Evolutionary conservation across 2,329 filamentous ascomycete species (phyloP).

Genomic region (Canariomyces notabilis): DNA sequence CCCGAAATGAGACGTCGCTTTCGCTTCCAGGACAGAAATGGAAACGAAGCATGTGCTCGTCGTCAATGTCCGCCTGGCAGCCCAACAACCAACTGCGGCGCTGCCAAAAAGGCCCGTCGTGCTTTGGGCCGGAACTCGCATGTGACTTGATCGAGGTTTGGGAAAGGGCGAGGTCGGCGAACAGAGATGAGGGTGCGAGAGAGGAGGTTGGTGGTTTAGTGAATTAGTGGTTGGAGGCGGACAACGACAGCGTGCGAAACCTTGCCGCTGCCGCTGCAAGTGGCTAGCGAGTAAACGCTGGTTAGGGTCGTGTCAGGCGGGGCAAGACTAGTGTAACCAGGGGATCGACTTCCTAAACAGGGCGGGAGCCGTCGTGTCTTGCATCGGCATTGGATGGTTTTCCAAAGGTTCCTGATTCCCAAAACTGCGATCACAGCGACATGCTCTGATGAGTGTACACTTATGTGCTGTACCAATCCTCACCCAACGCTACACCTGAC

Average conservation of each 20-base stretch:
- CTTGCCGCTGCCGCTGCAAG: neutral
- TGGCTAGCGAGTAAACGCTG: neutral
- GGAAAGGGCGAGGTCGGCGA: constrained; percentile 6
- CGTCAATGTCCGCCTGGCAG: constrained; percentile 12
- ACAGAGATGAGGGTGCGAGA: constrained; percentile 3
- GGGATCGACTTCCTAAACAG: constrained; percentile 21
- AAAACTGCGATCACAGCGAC: too few species aligned
- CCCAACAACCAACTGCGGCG: constrained; percentile 20
- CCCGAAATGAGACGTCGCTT: constrained; percentile 1
- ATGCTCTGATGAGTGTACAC: too few species aligned
- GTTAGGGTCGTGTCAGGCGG: constrained; percentile 13
- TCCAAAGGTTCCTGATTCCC: neutral
- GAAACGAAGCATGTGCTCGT: constrained; percentile 24
- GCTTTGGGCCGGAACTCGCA: constrained; percentile 15
- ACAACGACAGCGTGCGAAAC: neutral
- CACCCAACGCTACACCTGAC: too few species aligned
- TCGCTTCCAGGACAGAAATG: constrained; percentile 13
- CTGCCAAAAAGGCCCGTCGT: constrained; percentile 16
- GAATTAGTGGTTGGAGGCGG: neutral
- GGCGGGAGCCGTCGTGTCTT: constrained; percentile 11
- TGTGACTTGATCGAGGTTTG: constrained; percentile 14
- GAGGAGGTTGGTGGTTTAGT: too few species aligned
- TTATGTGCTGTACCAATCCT: too few species aligned
- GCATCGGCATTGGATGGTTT: constrained; percentile 13
- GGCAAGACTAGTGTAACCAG: constrained; percentile 12